Percentiles rank a stretch among this genome's conserved stretches.
Evolutionary conservation across 139 green algal species (phyloP).

Genomic region (Penium margaritaceum): DNA sequence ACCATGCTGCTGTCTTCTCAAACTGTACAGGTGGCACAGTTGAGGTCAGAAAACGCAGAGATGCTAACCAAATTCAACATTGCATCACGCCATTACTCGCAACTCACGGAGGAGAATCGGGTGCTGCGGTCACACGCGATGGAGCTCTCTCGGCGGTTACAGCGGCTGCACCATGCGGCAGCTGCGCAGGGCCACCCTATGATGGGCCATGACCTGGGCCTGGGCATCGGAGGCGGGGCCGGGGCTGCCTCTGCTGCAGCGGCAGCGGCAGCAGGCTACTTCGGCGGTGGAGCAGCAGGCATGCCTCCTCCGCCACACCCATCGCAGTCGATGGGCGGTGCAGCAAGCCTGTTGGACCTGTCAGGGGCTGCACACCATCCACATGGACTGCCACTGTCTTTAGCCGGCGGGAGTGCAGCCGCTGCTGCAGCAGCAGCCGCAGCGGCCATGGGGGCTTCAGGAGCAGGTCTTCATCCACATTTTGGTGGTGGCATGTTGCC

Average conservation of each 20-base stretch:
- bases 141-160: slow-evolving; percentile 18
- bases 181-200: slow-evolving; percentile 11
- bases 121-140: slow-evolving; percentile 18
- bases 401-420: too few relatives aligned
- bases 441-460: too few relatives aligned
- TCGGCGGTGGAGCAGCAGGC: too few relatives aligned
- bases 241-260: too few relatives aligned
- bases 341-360: too few relatives aligned
- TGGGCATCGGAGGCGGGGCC: not conserved
- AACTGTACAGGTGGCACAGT: slow-evolving; percentile 4
- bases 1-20: not conserved
- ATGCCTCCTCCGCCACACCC: too few relatives aligned
- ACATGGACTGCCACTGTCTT: too few relatives aligned
- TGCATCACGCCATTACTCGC: slow-evolving; percentile 19
- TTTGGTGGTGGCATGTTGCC: not conserved
- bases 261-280: too few relatives aligned
- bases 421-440: too few relatives aligned
- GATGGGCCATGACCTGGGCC: slow-evolving; percentile 3
- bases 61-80: slow-evolving; percentile 30
- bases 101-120: slow-evolving; percentile 28
- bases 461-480: too few relatives aligned
- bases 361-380: too few relatives aligned
- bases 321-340: too few relatives aligned
- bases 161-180: slow-evolving; percentile 15
- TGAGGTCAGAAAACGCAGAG: slow-evolving; percentile 23